Base-by-base conservation (phyloP, 192 early-diverging fungal species). In the Podila horticola region DNA sequence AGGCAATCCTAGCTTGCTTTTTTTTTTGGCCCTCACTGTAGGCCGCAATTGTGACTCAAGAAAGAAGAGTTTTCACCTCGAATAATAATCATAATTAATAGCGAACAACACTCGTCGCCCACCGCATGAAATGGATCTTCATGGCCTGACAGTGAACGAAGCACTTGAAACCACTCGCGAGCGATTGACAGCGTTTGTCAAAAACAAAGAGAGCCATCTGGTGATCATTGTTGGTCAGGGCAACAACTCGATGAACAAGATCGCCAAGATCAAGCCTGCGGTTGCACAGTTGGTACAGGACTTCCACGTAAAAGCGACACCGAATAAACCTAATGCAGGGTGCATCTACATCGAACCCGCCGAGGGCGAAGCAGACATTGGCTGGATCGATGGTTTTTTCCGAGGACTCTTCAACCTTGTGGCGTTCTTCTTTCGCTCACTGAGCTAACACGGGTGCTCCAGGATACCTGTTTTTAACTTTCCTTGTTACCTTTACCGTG, bases 201-300 rank as follows among this genome's bases (percentile, higher is more conserved):
- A 62, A 51, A 82, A 86, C 28, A 73, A 82, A 2, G 69, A 81
- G 33, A 69, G 82, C 38, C 38, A 84, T 36, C 69, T 92, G 59
- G 73, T 69, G 2, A 89, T 94, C 19, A 93, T 94, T 75, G 90
- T 91, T 17, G 93, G 93, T 33, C 74, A 77, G 67, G 93, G 93
- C 0, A 82, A 85, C 13, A 90, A 92, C 62, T 88, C 86, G 34
- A 30, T 75, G 22, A 76, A 82, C 49, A 74, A 87, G 8, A 73
- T 93, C 33, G 84, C 91, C 22, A 94, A 90, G 69, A 83, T 94
- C 33, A 92, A 91, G 69, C 93, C 93, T 10, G 91, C 90, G 20
- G 86, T 94, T 41, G 75, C 74, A 6, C 84, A 87, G 28, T 67
- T 92, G 20, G 75, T 90, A n/a, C 70, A 82, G 30, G 84, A 86